These are phyloP conservation scores for Zostera marina DNA, from an alignment of 116 monocot genomes.

Conservation along the genomic window DNA sequence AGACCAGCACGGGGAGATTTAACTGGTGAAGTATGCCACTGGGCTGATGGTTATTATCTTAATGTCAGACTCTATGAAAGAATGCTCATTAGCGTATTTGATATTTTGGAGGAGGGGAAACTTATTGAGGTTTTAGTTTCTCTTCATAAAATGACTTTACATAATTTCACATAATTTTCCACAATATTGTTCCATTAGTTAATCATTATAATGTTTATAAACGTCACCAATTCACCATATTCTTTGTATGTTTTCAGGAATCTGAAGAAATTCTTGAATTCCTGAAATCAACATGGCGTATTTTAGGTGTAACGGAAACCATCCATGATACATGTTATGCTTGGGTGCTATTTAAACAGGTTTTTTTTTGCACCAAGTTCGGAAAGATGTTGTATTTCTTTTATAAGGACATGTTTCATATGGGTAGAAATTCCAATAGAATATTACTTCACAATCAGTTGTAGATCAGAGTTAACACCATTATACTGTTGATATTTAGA, in stretches of 20 bases:
- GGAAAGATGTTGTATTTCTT: neutral
- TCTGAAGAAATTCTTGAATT: slow-evolving; percentile 94
- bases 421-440: neutral
- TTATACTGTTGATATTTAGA: no score
- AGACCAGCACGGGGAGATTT: slow-evolving; percentile 92
- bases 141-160: neutral
- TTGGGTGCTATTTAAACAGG: slow-evolving; percentile 90
- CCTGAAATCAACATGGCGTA: slow-evolving; percentile 71
- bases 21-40: slow-evolving; percentile 86
- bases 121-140: slow-evolving; percentile 52
- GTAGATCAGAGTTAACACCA: neutral
- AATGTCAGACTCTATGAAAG: slow-evolving; percentile 77
- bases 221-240: neutral
- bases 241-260: slow-evolving; percentile 29
- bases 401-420: neutral
- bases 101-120: slow-evolving; percentile 88
- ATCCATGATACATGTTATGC: slow-evolving; percentile 90
- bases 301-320: slow-evolving; percentile 81
- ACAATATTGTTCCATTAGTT: neutral
- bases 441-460: neutral
- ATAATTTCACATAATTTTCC: neutral
- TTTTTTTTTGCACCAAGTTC: slow-evolving; percentile 9
- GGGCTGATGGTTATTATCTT: slow-evolving; percentile 92
- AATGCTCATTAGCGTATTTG: slow-evolving; percentile 95
- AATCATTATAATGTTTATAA: neutral